phyloP scores from a whole-genome alignment of 352 stramenopile species.

The Globisporangium irregulare region DNA sequence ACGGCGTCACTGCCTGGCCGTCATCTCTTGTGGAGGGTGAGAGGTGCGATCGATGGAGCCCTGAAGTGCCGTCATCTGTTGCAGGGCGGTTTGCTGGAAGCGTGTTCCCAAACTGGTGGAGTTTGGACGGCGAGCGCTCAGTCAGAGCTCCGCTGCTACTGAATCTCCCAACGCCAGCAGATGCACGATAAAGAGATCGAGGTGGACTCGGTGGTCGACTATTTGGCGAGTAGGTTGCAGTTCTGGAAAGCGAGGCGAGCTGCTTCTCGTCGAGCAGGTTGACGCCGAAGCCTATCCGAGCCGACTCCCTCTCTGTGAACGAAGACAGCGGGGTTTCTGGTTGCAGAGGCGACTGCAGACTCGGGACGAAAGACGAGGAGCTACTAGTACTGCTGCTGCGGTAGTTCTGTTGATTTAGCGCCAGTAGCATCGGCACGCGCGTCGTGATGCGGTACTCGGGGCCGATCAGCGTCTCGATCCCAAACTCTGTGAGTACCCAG shows the following conservation, averaged over 20 bases:
- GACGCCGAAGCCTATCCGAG: slow-evolving; percentile 43
- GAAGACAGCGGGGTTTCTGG: slow-evolving; percentile 35
- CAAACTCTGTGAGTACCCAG: slow-evolving; percentile 64
- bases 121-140: slow-evolving; percentile 11
- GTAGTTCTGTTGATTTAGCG: slow-evolving; percentile 1
- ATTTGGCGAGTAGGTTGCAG: slow-evolving; percentile 32
- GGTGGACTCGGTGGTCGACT: slow-evolving; percentile 26
- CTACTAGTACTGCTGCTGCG: not conserved
- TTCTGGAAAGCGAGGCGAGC: slow-evolving; percentile 40
- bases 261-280: slow-evolving; percentile 49
- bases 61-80: slow-evolving; percentile 1
- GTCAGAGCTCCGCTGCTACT: slow-evolving; percentile 12
- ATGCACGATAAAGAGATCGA: slow-evolving; percentile 25
- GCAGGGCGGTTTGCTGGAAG: slow-evolving; percentile 1
- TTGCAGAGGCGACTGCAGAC: slow-evolving; percentile 26
- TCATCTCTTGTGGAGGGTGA: not conserved
- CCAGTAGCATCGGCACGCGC: slow-evolving; percentile 36
- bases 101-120: not conserved
- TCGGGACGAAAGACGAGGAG: not conserved
- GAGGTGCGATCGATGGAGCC: not conserved
- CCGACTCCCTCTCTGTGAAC: slow-evolving; percentile 39
- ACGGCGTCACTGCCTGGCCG: not conserved
- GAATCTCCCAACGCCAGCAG: not conserved
- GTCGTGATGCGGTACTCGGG: slow-evolving; percentile 62
- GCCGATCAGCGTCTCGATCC: slow-evolving; percentile 57